phyloP scores from a whole-genome alignment of 2,329 filamentous ascomycete genomes.

The Trichoderma endophyticum region DNA sequence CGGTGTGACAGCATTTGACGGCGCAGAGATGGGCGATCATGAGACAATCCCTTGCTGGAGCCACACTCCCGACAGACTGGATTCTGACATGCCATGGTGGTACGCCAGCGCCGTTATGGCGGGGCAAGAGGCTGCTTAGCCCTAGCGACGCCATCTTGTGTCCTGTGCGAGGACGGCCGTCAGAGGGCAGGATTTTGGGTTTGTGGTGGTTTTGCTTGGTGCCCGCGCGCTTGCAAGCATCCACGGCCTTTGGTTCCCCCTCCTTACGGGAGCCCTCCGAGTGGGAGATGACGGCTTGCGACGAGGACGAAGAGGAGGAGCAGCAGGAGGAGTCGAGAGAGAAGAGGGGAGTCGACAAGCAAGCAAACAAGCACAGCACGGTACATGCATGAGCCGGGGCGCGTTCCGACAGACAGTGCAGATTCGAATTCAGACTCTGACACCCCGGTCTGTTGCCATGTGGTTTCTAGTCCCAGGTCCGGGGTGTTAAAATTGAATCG shows the following conservation, averaged over 20 bases:
- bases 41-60: slow-evolving; percentile 20
- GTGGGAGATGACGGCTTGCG: background rate
- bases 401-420: slow-evolving; percentile 15
- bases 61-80: slow-evolving; percentile 19
- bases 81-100: slow-evolving; percentile 17
- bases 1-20: slow-evolving; percentile 15
- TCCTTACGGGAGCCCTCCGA: background rate
- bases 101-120: slow-evolving; percentile 19
- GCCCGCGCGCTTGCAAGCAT: slow-evolving; percentile 15
- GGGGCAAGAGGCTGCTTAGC: slow-evolving; percentile 19
- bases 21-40: slow-evolving; percentile 19
- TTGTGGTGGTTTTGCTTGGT: background rate
- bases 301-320: background rate
- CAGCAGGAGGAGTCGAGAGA: background rate
- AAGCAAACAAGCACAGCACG: background rate
- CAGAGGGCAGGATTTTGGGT: slow-evolving; percentile 10
- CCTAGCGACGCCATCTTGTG: slow-evolving; percentile 10
- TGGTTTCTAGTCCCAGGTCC: slow-evolving; percentile 8
- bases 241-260: background rate
- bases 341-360: background rate
- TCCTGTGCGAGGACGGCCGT: background rate
- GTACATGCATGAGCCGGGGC: background rate
- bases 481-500: slow-evolving; percentile 12
- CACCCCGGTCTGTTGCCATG: slow-evolving; percentile 1
- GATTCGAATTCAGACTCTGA: background rate